phyloP scores from a whole-genome alignment of 352 stramenopile genomes.

The Elongisporangium prolatum region DNA sequence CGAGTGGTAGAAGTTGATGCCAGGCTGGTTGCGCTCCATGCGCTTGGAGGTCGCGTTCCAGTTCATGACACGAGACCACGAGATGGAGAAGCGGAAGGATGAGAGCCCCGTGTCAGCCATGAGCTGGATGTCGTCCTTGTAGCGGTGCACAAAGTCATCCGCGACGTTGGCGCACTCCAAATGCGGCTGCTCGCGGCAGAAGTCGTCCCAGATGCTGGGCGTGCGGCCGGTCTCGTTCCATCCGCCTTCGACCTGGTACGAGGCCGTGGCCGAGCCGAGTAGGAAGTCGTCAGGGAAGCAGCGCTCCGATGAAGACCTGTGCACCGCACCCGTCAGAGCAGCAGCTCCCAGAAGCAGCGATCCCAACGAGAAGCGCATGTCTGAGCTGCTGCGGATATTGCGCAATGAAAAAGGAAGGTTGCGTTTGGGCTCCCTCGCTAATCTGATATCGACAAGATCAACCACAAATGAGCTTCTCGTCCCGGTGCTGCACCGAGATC shows the following conservation, averaged over 20 bases:
- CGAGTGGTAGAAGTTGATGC: constrained; percentile 92
- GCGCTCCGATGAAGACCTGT: constrained; percentile 6
- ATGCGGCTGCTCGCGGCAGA: constrained; percentile 60
- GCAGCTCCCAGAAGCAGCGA: background rate
- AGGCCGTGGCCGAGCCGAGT: constrained; percentile 86
- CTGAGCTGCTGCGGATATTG: background rate
- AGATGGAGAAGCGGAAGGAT: constrained; percentile 91
- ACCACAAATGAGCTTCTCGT: background rate
- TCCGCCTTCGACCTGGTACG: constrained; percentile 93
- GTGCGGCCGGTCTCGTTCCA: constrained; percentile 76
- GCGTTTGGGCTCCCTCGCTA: background rate
- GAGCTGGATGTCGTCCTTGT: constrained; percentile 88
- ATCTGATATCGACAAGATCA: background rate
- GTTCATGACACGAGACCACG: constrained; percentile 90
- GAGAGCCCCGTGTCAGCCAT: constrained; percentile 90
- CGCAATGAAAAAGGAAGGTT: background rate
- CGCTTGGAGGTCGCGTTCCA: constrained; percentile 47
- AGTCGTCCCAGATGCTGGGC: constrained; percentile 93
- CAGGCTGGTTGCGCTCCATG: constrained; percentile 74
- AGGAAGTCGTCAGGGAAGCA: constrained; percentile 77
- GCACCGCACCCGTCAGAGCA: background rate
- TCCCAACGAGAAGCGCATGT: background rate
- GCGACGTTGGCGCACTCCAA: constrained; percentile 88
- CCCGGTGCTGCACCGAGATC: background rate
- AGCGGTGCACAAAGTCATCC: constrained; percentile 92